Evolutionary conservation across 2,329 filamentous ascomycete species (phyloP).

Genomic region (Ramularia endophylla): DNA sequence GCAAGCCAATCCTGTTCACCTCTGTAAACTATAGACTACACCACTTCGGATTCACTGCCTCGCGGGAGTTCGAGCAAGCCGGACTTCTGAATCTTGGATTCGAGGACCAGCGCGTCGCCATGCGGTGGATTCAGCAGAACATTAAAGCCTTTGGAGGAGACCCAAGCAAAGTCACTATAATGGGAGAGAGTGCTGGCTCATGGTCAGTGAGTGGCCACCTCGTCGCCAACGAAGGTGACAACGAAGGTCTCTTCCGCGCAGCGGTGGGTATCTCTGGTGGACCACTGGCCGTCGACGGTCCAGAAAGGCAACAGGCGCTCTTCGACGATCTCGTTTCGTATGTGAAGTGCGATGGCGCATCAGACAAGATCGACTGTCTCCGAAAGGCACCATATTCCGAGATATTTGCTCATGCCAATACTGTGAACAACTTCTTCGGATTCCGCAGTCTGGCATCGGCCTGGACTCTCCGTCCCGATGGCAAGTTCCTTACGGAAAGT

Average conservation of each 20-base stretch:
- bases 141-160: slow-evolving; percentile 35
- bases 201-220: slow-evolving; percentile 46
- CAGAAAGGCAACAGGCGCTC: slow-evolving; percentile 7
- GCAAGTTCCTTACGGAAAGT: slow-evolving; percentile 9
- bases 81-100: slow-evolving; percentile 45
- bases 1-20: slow-evolving; percentile 16
- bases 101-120: slow-evolving; percentile 34
- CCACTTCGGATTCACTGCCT: slow-evolving; percentile 62
- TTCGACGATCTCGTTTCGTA: slow-evolving; percentile 55
- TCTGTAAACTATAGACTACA: slow-evolving; percentile 53
- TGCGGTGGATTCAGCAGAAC: slow-evolving; percentile 42
- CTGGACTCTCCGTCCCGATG: slow-evolving; percentile 14
- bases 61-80: slow-evolving; percentile 44
- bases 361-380: slow-evolving; percentile 59
- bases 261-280: slow-evolving; percentile 9
- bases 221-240: slow-evolving; percentile 46
- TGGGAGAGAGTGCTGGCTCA: slow-evolving; percentile 26
- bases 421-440: slow-evolving; percentile 13
- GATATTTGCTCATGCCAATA: slow-evolving; percentile 9
- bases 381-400: slow-evolving; percentile 35
- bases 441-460: slow-evolving; percentile 10
- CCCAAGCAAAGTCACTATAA: slow-evolving; percentile 19
- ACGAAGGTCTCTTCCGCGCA: slow-evolving; percentile 7
- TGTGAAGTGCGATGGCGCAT: slow-evolving; percentile 32
- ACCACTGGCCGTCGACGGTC: slow-evolving; percentile 7